A percentile compares a stretch with the other conserved stretches of the same genome.
Conservation (phyloP, 164 flowering plant species). For the Malania oleifera region DNA sequence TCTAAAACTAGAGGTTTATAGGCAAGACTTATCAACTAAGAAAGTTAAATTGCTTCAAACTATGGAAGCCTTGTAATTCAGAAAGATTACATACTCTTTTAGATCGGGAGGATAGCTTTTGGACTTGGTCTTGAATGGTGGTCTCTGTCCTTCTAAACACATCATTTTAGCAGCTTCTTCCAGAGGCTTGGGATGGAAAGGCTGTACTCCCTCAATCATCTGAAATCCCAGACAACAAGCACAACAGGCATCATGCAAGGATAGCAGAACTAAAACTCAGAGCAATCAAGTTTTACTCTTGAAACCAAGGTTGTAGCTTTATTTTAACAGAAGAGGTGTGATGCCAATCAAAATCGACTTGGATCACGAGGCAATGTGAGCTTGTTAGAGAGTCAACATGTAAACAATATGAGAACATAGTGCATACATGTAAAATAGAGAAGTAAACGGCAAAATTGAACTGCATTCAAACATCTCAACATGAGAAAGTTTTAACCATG, state of each 20-base stretch:
- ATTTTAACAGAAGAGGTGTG: no score
- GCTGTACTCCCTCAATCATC: constrained; percentile 87
- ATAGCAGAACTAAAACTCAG: background rate
- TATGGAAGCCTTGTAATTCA: background rate
- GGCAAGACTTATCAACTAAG: background rate
- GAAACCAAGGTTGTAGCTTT: no score
- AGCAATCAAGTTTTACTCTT: background rate
- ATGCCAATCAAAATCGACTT: no score
- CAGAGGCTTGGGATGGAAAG: constrained; percentile 75
- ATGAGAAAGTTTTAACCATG: no score
- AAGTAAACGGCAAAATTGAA: no score
- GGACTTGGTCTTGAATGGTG: constrained; percentile 58
- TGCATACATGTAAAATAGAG: no score
- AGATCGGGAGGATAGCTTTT: constrained; percentile 72
- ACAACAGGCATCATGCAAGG: no score
- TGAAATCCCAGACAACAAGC: constrained; percentile 25
- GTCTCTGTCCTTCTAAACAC: constrained; percentile 71
- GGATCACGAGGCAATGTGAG: no score
- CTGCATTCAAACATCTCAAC: no score
- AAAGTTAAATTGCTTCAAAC: background rate
- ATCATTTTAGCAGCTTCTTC: constrained; percentile 67
- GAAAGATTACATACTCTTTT: constrained; percentile 59
- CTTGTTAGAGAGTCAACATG: no score
- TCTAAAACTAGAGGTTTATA: background rate
- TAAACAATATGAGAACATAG: no score